Evolutionary conservation across 148 eudicot species (phyloP).

Genomic region (Euryodendron excelsum): DNA sequence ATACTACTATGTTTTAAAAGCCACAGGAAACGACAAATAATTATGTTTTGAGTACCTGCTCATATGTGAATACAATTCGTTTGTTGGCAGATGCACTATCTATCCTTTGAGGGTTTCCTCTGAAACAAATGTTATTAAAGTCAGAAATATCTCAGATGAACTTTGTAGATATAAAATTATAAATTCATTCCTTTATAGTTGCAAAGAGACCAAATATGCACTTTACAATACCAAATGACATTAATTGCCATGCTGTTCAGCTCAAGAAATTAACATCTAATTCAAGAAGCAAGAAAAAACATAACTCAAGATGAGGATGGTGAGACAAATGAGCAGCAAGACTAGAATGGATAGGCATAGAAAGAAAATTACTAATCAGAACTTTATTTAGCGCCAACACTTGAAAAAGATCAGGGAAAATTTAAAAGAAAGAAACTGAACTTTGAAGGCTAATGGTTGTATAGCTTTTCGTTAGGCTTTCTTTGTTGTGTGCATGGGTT

Average conservation of each 20-base stretch:
- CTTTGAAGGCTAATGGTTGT: too few relatives aligned
- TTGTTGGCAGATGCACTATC: slow-evolving; percentile 80
- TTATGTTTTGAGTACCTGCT: slow-evolving; percentile 58
- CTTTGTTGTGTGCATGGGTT: too few relatives aligned
- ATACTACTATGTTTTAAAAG: background rate
- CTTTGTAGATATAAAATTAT: background rate
- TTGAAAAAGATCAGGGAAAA: background rate
- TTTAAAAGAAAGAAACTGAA: too few relatives aligned
- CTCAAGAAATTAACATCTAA: background rate
- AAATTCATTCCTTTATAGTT: background rate
- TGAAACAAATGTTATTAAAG: slow-evolving; percentile 26
- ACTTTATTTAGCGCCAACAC: background rate
- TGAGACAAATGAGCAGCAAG: background rate
- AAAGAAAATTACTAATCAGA: background rate
- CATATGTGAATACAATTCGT: slow-evolving; percentile 85
- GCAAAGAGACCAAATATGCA: background rate
- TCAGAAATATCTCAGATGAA: slow-evolving; percentile 5
- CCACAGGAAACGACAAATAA: background rate
- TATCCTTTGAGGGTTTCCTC: slow-evolving; percentile 94
- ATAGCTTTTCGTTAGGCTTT: too few relatives aligned
- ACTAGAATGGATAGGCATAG: background rate
- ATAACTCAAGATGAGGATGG: background rate
- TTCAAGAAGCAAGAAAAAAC: background rate
- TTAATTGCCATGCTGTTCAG: background rate
- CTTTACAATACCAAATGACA: background rate